A percentile compares a stretch with the other conserved stretches of the same genome.
phyloP scores from a whole-genome alignment of 202 grass and related monocot species.

The Alloteropsis angusta region DNA sequence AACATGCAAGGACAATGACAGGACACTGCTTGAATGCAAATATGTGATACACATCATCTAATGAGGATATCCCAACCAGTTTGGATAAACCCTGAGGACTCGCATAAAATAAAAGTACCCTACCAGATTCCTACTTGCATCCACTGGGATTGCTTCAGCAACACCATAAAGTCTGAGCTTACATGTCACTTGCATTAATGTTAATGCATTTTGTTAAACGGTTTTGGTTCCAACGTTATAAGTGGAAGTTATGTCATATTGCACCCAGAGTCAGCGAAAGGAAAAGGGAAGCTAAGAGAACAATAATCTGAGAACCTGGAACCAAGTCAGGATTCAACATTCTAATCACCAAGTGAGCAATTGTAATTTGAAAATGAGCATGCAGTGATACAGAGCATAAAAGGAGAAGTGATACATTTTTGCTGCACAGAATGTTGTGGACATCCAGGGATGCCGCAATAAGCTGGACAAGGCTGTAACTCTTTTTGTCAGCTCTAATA shows the following conservation, averaged over 20 bases:
- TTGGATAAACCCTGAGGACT: background rate
- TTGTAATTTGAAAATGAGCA: conserved; percentile 2
- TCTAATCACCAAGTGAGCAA: background rate
- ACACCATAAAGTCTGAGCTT: background rate
- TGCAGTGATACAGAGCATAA: background rate
- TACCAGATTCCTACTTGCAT: background rate
- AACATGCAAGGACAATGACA: conserved; percentile 13
- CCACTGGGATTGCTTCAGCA: conserved; percentile 4
- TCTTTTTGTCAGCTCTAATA: conserved; percentile 76
- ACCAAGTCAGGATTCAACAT: background rate
- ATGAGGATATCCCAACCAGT: background rate
- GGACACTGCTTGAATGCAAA: background rate
- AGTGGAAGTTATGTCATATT: conserved; percentile 16
- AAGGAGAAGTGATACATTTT: conserved; percentile 24
- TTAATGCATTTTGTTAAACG: background rate
- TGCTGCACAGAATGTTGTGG: conserved; percentile 47
- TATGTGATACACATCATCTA: background rate
- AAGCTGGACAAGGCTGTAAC: conserved; percentile 61
- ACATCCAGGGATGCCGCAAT: conserved; percentile 72
- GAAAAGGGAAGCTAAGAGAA: conserved; percentile 7
- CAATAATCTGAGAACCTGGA: conserved; percentile 7
- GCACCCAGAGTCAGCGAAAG: background rate
- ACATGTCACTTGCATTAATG: background rate
- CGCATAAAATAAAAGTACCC: background rate
- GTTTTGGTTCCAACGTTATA: background rate